Base-by-base conservation (phyloP, 1,284 basidiomycete genomes). In the Pisolithus thermaeus region DNA sequence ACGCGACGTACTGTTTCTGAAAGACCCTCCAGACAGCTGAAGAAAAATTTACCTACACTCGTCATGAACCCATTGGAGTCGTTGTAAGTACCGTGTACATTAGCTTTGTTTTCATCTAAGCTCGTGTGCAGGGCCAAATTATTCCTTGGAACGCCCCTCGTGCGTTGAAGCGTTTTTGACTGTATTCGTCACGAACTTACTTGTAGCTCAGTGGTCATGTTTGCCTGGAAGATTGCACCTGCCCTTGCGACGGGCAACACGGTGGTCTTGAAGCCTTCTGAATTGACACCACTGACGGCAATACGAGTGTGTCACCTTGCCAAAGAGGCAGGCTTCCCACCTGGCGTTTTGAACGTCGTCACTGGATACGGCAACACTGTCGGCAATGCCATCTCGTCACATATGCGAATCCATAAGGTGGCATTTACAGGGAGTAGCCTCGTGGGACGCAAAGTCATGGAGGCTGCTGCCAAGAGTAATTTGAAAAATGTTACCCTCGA, bases 1-100 rank as follows among this genome's bases (percentile, higher is more conserved):
- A 12, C 14, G 14, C 28, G 6, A 3, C 7, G 27, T 25, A 35
- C 12, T 14, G 12, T 35, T 14, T 35, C 32, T 35, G 32, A 35
- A 20, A 35, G 11, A 8, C 28, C 40, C 47, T n/a, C 4, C 41
- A 80, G 80, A 88, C 85, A 42, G 73, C 77, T 55, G 79, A 88
- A 61, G 70, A 62, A 51, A 92, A 89, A 69, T 73, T 93, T 51
- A 78, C 76, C 4, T 94, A 91, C 72, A 90, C 90, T 18, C 79
- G 85, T 28, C 92, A 96, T 68, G 95, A 98, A 71, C 94, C 96
- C 14, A 87, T 97, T 60, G 96, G 95, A 59, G 93, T 97, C 53
- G 80, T 84, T 20, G 52, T 54, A 47, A 32, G 52, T 27, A 35
- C 37, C 9, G 27, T 11, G 42, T 4, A 32, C 14, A 25, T 7